Evolutionary conservation across 1,284 basidiomycete genomes (phyloP).

Genomic region (Grifola frondosa): DNA sequence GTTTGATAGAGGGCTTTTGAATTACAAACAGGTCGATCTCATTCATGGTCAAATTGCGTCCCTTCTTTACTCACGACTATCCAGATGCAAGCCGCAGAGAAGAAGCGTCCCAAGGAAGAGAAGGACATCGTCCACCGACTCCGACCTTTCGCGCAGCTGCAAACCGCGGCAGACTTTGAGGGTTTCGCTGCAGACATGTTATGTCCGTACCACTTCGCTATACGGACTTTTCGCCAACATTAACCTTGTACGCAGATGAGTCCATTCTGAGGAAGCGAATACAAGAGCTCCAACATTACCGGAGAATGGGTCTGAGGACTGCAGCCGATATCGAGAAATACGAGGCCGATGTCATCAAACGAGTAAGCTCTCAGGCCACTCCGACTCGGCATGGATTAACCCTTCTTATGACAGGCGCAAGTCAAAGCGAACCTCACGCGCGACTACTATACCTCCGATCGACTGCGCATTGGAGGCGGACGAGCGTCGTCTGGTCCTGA

Average conservation of each 20-base stretch:
- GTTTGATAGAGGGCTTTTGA: slow-evolving; percentile 89
- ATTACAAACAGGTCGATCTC: slow-evolving; percentile 83
- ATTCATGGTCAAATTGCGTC: not conserved
- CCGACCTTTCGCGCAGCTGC: slow-evolving; percentile 90
- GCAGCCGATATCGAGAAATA: slow-evolving; percentile 88
- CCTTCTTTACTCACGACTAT: slow-evolving; percentile 3
- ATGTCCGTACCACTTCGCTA: slow-evolving; percentile 50
- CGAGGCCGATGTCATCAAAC: slow-evolving; percentile 69
- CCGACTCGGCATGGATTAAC: not conserved
- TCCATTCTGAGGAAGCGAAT: slow-evolving; percentile 83
- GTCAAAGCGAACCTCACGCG: slow-evolving; percentile 56
- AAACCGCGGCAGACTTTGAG: slow-evolving; percentile 93
- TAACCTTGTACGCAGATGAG: slow-evolving; percentile 59
- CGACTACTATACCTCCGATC: slow-evolving; percentile 55
- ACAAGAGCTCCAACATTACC: slow-evolving; percentile 85
- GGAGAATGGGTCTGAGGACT: slow-evolving; percentile 79
- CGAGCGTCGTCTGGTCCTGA: slow-evolving; percentile 61
- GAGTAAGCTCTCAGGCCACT: slow-evolving; percentile 47
- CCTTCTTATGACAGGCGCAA: slow-evolving; percentile 43
- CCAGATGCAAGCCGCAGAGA: slow-evolving; percentile 88
- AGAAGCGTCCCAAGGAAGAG: slow-evolving; percentile 90
- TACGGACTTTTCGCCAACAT: not conserved
- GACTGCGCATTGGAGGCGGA: slow-evolving; percentile 43
- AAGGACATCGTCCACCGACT: slow-evolving; percentile 87
- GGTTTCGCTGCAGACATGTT: slow-evolving; percentile 86